These are phyloP conservation scores for Luzula sylvatica DNA, from an alignment of 176 grass and related monocot species.

Conservation along the genomic window DNA sequence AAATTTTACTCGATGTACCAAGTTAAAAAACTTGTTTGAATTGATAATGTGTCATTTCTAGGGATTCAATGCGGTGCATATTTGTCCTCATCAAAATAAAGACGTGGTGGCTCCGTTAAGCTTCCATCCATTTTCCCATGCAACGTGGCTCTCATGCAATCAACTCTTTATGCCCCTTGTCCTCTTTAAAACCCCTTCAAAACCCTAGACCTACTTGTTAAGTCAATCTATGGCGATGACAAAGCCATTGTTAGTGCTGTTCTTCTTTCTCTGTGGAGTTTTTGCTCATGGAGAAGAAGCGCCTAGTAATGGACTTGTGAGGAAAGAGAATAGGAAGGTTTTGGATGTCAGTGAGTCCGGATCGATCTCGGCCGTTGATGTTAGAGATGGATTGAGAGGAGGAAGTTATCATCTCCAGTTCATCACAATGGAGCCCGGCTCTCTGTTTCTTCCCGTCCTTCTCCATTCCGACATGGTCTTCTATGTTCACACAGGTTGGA, in stretches of 20 bases:
- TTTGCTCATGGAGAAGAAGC: slow-evolving; percentile 7
- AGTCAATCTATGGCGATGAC: not conserved
- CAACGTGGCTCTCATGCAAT: slow-evolving; percentile 62
- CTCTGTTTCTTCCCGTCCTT: slow-evolving; percentile 71
- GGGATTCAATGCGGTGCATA: too few species aligned
- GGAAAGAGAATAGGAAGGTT: slow-evolving; percentile 44
- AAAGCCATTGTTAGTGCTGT: slow-evolving; percentile 5
- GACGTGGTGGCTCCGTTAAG: slow-evolving; percentile 10
- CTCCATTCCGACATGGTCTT: slow-evolving; percentile 75
- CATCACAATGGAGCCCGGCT: slow-evolving; percentile 68
- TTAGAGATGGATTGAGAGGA: slow-evolving; percentile 34
- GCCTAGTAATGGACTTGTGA: slow-evolving; percentile 25
- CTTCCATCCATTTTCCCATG: slow-evolving; percentile 4
- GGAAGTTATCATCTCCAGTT: slow-evolving; percentile 60
- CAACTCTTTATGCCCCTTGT: not conserved
- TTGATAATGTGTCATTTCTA: too few species aligned
- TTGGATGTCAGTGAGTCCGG: slow-evolving; percentile 41
- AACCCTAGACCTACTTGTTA: not conserved
- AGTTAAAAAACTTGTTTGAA: too few species aligned
- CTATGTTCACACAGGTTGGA: slow-evolving; percentile 68
- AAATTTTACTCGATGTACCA: too few species aligned
- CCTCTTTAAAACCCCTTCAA: slow-evolving; percentile 25
- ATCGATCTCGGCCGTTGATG: slow-evolving; percentile 44
- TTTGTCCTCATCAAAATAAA: slow-evolving; percentile 5
- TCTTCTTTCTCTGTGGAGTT: slow-evolving; percentile 6